A percentile compares a stretch with the other conserved stretches of the same genome.
phyloP scores from a whole-genome alignment of 2,329 filamentous ascomycete genomes.

The Fusarium pininemorale region DNA sequence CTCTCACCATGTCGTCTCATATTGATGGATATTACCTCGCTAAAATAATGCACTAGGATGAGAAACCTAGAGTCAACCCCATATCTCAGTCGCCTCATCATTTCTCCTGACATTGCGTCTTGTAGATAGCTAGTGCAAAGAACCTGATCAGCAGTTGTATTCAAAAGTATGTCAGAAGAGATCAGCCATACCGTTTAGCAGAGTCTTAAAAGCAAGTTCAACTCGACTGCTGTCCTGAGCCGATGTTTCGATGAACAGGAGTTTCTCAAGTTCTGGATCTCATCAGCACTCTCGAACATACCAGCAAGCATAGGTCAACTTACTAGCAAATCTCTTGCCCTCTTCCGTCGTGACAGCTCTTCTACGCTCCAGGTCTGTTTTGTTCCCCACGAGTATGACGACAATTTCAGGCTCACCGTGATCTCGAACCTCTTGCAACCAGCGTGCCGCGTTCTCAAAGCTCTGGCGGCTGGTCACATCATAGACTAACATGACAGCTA shows the following conservation, averaged over 20 bases:
- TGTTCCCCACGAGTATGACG: not conserved
- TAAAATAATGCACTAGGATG: not conserved
- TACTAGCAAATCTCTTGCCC: constrained; percentile 1
- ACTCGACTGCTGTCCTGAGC: not conserved
- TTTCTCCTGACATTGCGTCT: not conserved
- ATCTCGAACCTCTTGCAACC: not conserved
- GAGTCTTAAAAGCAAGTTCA: not conserved
- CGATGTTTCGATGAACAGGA: not conserved
- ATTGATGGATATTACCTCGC: not conserved
- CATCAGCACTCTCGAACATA: not conserved
- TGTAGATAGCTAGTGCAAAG: not conserved
- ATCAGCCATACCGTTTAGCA: not conserved
- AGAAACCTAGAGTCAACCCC: not conserved
- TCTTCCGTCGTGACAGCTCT: not conserved
- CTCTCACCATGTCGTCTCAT: fast-evolving
- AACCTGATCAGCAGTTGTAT: fast-evolving
- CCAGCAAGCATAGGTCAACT: fast-evolving
- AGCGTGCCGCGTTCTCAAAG: not conserved
- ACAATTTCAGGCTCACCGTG: not conserved
- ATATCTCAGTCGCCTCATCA: too few relatives aligned
- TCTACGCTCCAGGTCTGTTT: not conserved
- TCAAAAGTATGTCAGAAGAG: fast-evolving
- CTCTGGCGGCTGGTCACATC: not conserved
- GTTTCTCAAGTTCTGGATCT: not conserved
- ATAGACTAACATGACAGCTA: not conserved